Base-by-base conservation (phyloP, 192 early-diverging fungal species). In the Chytriomyces sp. region DNA sequence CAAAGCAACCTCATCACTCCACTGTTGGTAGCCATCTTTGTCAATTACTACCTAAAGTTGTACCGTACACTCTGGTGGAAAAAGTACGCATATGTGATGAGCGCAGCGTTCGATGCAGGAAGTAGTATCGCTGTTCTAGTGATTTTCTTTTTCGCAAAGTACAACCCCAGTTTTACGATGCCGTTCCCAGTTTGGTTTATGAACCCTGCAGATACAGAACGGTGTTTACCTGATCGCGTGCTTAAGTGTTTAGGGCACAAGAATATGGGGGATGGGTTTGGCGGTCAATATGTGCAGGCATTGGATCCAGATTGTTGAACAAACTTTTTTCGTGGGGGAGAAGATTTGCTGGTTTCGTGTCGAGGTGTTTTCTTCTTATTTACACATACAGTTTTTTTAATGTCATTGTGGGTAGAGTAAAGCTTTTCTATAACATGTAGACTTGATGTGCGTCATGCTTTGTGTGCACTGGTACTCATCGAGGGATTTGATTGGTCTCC, bases 71-170 rank as follows among this genome's bases (percentile, higher is more conserved):
- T 16, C 2, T 89, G 89, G 89, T 90, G 89, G 86, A 53, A 67
- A 45, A 86, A 86, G 75, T 93, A 91, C 81, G 91, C 89, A 79
- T 92, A 91, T 77, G 82, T 91, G 28, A 80, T 90, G 20, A 89
- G 89, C 20, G 88, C 88, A 48, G 89, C 71, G 35, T 73, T 84
- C 63, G 91, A 91, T 78, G 81, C 82, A 8, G 90, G 90, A 48
- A 79, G 84, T 16, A 87, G 87, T 6, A 53, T 82, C 61, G 64
- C 59, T 46, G 44, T 75, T 10, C 28, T 66, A 18, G 13, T 79
- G 50, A 48, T 78, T 45, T 65, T 65, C 64, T 77, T 80, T 11
- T 45, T 28, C 76, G 23, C 74, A 20, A 16, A 60, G 18, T 60
- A 60, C 57, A 60, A 60, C 57, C 18, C 57, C 57, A 60, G 57